Conservation (phyloP, 805 yeast genomes). For the Teunomyces tritomae region DNA sequence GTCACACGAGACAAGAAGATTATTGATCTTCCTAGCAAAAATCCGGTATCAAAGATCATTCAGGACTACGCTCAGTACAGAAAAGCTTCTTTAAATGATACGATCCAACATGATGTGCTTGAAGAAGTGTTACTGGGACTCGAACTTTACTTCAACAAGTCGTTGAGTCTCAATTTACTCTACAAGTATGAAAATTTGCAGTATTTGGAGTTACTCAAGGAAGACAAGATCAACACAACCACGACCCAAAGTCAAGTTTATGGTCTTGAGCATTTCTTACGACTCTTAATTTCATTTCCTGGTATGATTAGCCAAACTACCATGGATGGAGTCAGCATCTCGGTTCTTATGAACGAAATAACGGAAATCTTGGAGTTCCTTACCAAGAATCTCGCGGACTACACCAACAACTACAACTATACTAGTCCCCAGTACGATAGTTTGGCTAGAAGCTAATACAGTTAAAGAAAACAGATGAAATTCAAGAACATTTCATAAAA, state of each 20-base stretch:
- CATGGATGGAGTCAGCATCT: constrained; percentile 75
- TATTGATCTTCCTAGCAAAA: constrained; percentile 59
- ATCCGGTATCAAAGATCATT: constrained; percentile 54
- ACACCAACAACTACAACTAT: constrained; percentile 35
- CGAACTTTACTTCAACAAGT: constrained; percentile 67
- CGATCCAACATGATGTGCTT: constrained; percentile 30
- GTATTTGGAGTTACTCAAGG: constrained; percentile 49
- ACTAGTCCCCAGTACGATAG: constrained; percentile 41
- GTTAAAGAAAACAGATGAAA: background rate
- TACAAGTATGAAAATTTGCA: constrained; percentile 80
- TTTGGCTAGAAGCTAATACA: constrained; percentile 19
- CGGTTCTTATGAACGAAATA: constrained; percentile 51
- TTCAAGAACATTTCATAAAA: constrained; percentile 5
- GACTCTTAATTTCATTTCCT: constrained; percentile 77
- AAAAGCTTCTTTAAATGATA: constrained; percentile 10
- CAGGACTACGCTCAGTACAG: constrained; percentile 44
- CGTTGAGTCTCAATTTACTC: constrained; percentile 64
- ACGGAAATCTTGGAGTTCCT: constrained; percentile 55
- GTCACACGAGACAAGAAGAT: constrained; percentile 78
- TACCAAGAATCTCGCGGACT: constrained; percentile 37
- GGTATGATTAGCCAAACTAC: constrained; percentile 75
- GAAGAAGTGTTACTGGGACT: constrained; percentile 73
- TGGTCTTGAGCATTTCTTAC: constrained; percentile 78
- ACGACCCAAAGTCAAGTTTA: constrained; percentile 33
- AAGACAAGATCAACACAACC: constrained; percentile 30